These are phyloP conservation scores for Suillus subalutaceus DNA, from an alignment of 768 basidiomycete species.

Conservation along the genomic window DNA sequence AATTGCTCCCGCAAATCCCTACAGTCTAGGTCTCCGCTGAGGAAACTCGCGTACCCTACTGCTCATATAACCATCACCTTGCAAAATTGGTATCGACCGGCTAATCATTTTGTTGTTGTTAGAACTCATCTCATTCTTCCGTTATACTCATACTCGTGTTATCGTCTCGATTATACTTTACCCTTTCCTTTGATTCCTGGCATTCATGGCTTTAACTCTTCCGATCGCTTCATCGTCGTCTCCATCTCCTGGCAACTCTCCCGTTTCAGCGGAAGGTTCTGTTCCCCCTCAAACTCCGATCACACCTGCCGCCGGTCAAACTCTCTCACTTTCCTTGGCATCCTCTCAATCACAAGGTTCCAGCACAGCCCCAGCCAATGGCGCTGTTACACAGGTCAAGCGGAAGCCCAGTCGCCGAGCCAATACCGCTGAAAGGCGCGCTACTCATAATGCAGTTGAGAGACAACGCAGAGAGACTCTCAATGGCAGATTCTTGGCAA, in stretches of 20 bases:
- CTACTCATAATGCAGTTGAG: conserved; percentile 97
- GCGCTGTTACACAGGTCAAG: conserved; percentile 49
- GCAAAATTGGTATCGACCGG: conserved; percentile 29
- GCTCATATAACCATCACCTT: conserved; percentile 13
- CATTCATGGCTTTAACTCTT: conserved; percentile 45
- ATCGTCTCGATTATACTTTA: conserved; percentile 14
- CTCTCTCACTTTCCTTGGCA: conserved; percentile 37
- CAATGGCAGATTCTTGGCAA: conserved; percentile 87
- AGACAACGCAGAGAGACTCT: conserved; percentile 90
- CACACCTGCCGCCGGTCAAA: conserved; percentile 39
- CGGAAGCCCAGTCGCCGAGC: conserved; percentile 87
- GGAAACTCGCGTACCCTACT: conserved; percentile 45
- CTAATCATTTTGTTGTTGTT: conserved; percentile 20
- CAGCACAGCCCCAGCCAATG: conserved; percentile 19
- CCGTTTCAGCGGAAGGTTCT: conserved; percentile 46
- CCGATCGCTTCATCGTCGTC: conserved; percentile 42
- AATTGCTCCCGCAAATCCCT: conserved; percentile 7
- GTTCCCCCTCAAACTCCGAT: conserved; percentile 52
- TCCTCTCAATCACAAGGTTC: conserved; percentile 32
- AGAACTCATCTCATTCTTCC: conserved; percentile 1
- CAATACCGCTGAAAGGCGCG: conserved; percentile 95
- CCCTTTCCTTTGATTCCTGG: no score
- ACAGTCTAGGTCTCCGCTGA: conserved; percentile 46
- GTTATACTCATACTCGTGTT: conserved; percentile 17
- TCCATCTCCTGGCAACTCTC: conserved; percentile 41